Evolutionary conservation across 768 basidiomycete genomes (phyloP), one percentile per base, ranked within the genome.

Genomic region (Psilocybe tampanensis): DNA sequence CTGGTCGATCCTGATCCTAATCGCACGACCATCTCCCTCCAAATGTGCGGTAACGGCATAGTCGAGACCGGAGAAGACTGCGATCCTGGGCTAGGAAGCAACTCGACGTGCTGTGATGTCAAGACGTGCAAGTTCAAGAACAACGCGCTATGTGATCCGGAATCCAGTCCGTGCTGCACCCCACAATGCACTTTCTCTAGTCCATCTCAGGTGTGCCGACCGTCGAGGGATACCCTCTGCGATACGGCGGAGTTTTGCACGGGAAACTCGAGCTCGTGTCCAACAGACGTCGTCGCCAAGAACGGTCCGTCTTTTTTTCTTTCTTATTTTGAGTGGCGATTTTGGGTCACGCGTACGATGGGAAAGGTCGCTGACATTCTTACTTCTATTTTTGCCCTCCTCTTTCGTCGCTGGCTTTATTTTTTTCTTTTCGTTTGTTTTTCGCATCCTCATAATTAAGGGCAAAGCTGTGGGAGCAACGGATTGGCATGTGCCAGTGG

Each of bases 1-100:
- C 72, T 96, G 21, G 74, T 84, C 44, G 82, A 86, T 55, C 85
- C 90, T 1, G 82, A 74, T 59, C 69, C 68, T 36, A 65, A 62
- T 34, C 71, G 72, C 41, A 66, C 77, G 55, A 79, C 76, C 7
- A 83, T 90, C 61, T 80, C 85, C 2, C 75, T 90, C 18, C 79
- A 89, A 62, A 88, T 87, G 86, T 90, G 88, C 65, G 89, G 90
- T 23, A 92, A 93, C 70, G 91, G 91, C 48, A 92, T 93, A 59
- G 85, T 91, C 50, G 90, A 92, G 67, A 69, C 64, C 0, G 93
- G 91, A 26, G 94, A 96, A 74, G 89, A 95, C 36, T 95, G 94
- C 68, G 93, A 96, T 71, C 92, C 93, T 0, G 90, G 90, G 26
- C 63, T 68, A 33, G 86, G 84, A 52, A 66, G 76, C 11, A 74